Conservation (phyloP, 148 eudicot species). For the Simmondsia chinensis region DNA sequence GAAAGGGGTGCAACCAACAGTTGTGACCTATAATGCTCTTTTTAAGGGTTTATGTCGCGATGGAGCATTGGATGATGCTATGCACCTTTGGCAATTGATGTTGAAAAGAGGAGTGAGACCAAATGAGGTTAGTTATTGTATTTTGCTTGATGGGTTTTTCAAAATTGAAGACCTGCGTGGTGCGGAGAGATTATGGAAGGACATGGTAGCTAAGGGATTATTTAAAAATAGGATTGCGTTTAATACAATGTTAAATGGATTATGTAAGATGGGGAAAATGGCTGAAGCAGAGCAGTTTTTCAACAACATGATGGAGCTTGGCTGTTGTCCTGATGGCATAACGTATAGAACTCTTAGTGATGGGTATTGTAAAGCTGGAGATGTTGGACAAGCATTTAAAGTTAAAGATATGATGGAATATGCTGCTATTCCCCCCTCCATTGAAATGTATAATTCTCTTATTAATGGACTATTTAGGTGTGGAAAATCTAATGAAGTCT, state of each 20-base stretch:
- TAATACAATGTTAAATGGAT: constrained; percentile 70
- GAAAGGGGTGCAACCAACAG: constrained; percentile 33
- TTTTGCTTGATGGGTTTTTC: constrained; percentile 55
- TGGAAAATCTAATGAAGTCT: constrained; percentile 24
- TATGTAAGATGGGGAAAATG: constrained; percentile 68
- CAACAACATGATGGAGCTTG: constrained; percentile 52
- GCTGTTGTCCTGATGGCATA: constrained; percentile 54
- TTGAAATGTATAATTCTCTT: constrained; percentile 58
- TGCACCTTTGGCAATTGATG: constrained; percentile 44
- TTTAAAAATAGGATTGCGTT: constrained; percentile 26
- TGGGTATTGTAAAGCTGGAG: constrained; percentile 50
- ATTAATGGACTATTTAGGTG: constrained; percentile 42
- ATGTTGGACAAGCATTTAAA: constrained; percentile 34
- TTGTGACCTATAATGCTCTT: constrained; percentile 67
- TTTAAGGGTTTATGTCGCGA: constrained; percentile 52
- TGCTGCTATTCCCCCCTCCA: constrained; percentile 31
- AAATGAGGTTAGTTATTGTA: constrained; percentile 60
- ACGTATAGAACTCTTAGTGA: constrained; percentile 47
- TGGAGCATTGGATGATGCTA: constrained; percentile 40
- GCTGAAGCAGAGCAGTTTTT: constrained; percentile 51
- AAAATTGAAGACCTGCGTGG: constrained; percentile 34
- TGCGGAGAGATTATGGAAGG: constrained; percentile 59
- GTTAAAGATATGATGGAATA: constrained; percentile 43
- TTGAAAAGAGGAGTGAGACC: constrained; percentile 45
- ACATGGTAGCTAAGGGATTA: constrained; percentile 39